Evolutionary conservation across 2,329 filamentous ascomycete genomes (phyloP).

Genomic region (Emericellopsis atlantica): DNA sequence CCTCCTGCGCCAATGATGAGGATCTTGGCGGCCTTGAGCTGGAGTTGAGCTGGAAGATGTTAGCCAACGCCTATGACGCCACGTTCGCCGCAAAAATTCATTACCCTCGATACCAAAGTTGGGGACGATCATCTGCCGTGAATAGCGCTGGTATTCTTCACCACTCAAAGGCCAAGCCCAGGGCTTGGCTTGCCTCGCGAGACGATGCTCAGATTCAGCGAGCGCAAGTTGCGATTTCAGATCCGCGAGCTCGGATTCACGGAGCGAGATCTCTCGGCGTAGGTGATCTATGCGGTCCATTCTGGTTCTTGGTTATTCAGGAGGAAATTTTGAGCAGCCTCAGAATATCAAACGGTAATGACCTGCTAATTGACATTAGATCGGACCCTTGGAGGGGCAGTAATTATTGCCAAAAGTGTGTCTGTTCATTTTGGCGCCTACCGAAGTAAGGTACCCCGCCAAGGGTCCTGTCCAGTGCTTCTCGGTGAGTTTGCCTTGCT

Average conservation of each 20-base stretch:
- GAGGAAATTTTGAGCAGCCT: no score
- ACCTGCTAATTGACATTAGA: no score
- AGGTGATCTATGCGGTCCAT: constrained; percentile 29
- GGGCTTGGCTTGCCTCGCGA: constrained; percentile 3
- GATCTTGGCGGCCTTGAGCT: constrained; percentile 56
- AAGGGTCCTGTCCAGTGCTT: not conserved
- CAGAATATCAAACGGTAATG: no score
- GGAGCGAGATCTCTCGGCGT: constrained; percentile 30
- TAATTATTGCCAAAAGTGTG: no score
- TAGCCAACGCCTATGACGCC: not conserved
- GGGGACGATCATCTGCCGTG: constrained; percentile 80
- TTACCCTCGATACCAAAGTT: constrained; percentile 64
- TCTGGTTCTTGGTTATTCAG: not conserved
- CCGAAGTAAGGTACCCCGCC: not conserved
- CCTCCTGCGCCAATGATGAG: constrained; percentile 82
- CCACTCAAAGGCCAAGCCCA: constrained; percentile 56
- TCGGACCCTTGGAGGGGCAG: no score
- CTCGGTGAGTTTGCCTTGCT: not conserved
- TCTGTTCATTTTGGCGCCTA: no score
- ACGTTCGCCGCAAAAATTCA: constrained; percentile 2
- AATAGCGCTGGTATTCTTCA: constrained; percentile 78
- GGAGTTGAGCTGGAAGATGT: constrained; percentile 52
- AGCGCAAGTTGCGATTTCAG: constrained; percentile 31
- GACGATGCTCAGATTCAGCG: constrained; percentile 17
- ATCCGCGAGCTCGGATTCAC: constrained; percentile 32